Evolutionary conservation across 352 stramenopile genomes (phyloP), one percentile per base, ranked within the genome.

Genomic region (Phytophthora europaea): DNA sequence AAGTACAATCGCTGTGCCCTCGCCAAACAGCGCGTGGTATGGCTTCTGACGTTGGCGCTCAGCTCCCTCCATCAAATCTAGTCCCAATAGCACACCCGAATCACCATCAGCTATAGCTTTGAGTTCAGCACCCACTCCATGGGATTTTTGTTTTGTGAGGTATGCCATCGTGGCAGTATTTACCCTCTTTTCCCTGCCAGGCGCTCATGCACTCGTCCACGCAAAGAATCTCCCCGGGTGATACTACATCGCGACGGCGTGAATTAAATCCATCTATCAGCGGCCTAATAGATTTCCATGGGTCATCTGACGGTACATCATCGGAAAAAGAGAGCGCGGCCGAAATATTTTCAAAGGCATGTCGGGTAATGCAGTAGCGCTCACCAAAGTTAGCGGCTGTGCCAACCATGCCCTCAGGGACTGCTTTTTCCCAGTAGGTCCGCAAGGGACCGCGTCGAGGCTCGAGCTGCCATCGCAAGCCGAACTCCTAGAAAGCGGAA

Each of bases 91-190:
- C 3, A 63, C 12, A 15, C 62, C 62, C 18, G 51, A 31, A 22
- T 63, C 62, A 15, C 62, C 62, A 69, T 57, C 52, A 3, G 23
- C 52, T 20, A 57, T 54, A n/a, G 51, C 43, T 31, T 69, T 62
- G 9, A 56, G 20, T 12, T 62, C 38, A 4, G 62, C 52, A 26
- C 62, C 51, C 7, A 56, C 12, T 69, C 20, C 38, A 20, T 18
- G 23, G 38, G 3, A 69, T 69, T 26, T 69, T 26, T 13, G 52
- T 62, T n/a, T 56, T 38, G 38, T 62, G 62, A 12, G 51, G 62
- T 18, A 69, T 61, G 6, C n/a, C 52, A 38, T 69, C 62, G 5
- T 69, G 51, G 15, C 23, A 40, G 18, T 51, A 64, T 12, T 70
- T 63, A 4, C 9, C 16, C 34, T 70, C 28, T 38, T 16, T 34